Base-by-base conservation (phyloP, 345 rosid species). In the Noccaea bulbosa region DNA sequence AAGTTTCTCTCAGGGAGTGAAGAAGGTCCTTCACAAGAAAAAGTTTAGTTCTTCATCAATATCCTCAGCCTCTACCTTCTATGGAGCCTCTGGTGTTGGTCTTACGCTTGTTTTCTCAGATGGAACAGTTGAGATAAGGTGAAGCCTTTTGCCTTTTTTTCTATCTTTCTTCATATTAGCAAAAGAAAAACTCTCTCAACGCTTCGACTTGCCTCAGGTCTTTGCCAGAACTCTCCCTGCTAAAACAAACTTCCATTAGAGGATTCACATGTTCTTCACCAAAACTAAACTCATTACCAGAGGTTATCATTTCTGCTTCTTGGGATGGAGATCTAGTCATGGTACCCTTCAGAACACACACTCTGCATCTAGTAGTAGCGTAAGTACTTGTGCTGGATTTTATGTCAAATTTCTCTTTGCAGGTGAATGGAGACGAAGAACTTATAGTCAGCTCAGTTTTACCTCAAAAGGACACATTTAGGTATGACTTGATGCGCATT, bases 91-190 rank as follows among this genome's bases (percentile, higher is more conserved):
- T 12, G 84, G 83, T 78, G 80, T 84, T 65, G 95, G 94, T 76
- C 93, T 91, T 40, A 73, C 83, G 8, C 97, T 93, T 70, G 79
- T 86, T 55, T 85, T 85, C 76, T 52, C 83, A 43, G 78, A 70
- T 58, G 98, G 94, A 68, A 83, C 77, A 59, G 51, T 88, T 68
- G 97, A 91, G 78, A 83, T 91, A 82, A 93, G 98, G 97, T 93
- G 79, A 69, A 57, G 49, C 27, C 47, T 8, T 7, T 34, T 70
- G 2, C 15, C 17, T 2, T 52, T 48, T n/a, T 49, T 7, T 4
- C 30, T 7, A 53, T 52, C 43, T 38, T 55, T 30, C 22, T 38
- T 41, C 68, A 46, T 47, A 9, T 44, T 37, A 6, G n/a, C 39
- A 27, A 27, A 27, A 20, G 6, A 20, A 44, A 22, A 56, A 37